These are phyloP conservation scores for Penstemon davidsonii DNA, from an alignment of 257 asterid genomes.

Conservation along the genomic window DNA sequence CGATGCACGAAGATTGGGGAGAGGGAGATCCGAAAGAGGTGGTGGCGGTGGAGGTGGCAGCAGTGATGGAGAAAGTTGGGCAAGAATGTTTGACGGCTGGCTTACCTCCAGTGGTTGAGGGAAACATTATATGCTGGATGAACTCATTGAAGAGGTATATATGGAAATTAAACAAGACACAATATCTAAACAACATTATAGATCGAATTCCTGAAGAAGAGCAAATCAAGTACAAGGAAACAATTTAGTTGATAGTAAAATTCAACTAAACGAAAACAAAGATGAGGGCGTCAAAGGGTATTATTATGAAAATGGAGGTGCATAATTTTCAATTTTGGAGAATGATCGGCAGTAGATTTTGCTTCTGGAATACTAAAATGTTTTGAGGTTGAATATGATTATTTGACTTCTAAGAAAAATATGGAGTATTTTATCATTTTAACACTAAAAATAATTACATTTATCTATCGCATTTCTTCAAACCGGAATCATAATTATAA, in stretches of 20 bases:
- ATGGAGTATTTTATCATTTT: too few relatives aligned
- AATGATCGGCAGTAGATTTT: neutral
- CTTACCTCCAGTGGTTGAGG: conserved; percentile 56
- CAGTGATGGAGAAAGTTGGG: too few relatives aligned
- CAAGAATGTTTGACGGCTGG: conserved; percentile 46
- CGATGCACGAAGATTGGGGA: too few relatives aligned
- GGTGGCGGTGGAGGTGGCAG: too few relatives aligned
- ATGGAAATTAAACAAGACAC: conserved; percentile 24
- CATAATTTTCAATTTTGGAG: neutral
- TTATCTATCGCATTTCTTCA: too few relatives aligned
- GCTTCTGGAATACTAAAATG: neutral
- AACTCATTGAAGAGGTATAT: conserved; percentile 30
- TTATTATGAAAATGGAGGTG: conserved; percentile 2
- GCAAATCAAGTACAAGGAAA: conserved; percentile 14
- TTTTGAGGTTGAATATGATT: neutral
- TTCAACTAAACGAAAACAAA: conserved; percentile 8
- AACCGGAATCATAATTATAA: too few relatives aligned
- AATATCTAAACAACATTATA: neutral
- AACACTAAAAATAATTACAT: too few relatives aligned
- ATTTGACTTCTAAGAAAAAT: too few relatives aligned
- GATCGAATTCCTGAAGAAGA: conserved; percentile 13
- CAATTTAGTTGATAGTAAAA: conserved; percentile 2
- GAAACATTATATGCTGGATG: conserved; percentile 35
- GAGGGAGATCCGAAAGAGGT: too few relatives aligned
- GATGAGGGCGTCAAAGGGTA: neutral